Conservation (phyloP, 1,284 basidiomycete genomes). For the Exobasidium rhododendri region DNA sequence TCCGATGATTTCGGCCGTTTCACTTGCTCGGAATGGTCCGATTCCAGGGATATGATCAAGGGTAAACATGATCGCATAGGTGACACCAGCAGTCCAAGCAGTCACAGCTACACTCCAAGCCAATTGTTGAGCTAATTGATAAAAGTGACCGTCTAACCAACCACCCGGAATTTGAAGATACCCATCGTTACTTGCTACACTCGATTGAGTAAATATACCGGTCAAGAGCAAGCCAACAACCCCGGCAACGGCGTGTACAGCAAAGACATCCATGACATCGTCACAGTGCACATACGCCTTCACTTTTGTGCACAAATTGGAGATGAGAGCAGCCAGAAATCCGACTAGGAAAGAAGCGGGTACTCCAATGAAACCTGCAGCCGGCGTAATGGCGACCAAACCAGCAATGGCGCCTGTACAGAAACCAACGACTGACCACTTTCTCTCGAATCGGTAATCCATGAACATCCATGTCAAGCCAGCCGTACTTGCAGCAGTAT, state of each 20-base stretch:
- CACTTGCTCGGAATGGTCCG: constrained; percentile 68
- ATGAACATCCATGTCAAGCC: constrained; percentile 85
- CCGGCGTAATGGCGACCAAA: constrained; percentile 56
- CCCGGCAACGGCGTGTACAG: constrained; percentile 46
- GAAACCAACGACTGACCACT: constrained; percentile 64
- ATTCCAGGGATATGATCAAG: constrained; percentile 72
- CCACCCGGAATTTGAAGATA: constrained; percentile 64
- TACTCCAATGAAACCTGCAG: constrained; percentile 62
- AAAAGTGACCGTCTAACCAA: constrained; percentile 68
- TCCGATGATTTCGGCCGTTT: constrained; percentile 76
- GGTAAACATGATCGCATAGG: constrained; percentile 62
- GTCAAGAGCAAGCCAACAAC: constrained; percentile 49
- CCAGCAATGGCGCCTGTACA: constrained; percentile 57
- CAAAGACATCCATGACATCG: constrained; percentile 64
- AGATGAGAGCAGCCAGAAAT: constrained; percentile 68
- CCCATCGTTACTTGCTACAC: constrained; percentile 72
- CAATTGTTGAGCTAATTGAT: constrained; percentile 77
- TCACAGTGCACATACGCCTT: constrained; percentile 64
- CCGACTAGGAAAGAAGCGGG: constrained; percentile 70
- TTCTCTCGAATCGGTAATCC: constrained; percentile 76
- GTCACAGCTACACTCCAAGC: constrained; percentile 71
- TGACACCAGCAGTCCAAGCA: constrained; percentile 61
- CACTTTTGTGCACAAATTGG: constrained; percentile 84
- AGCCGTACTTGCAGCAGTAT: constrained; percentile 67
- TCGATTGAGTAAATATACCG: constrained; percentile 70